A percentile compares a stretch with the other conserved stretches of the same genome.
phyloP scores from a whole-genome alignment of 768 basidiomycete species.

The Ephemerocybe angulata region DNA sequence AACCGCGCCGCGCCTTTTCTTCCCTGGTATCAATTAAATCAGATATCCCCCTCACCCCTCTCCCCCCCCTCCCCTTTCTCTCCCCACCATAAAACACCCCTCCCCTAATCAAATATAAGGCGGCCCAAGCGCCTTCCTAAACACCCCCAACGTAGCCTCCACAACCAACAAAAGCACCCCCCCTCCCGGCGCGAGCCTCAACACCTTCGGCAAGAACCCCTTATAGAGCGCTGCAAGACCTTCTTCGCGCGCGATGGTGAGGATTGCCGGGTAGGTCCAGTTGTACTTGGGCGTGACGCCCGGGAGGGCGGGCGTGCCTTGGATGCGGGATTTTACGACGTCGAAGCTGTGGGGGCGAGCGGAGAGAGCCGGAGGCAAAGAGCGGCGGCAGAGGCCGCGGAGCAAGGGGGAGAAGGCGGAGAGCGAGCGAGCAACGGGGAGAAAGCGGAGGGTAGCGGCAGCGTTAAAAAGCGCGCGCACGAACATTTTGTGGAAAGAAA shows the following conservation, averaged over 20 bases:
- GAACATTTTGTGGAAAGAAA: background rate
- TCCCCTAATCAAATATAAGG: background rate
- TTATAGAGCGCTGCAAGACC: constrained; percentile 86
- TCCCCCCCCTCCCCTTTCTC: too few species aligned
- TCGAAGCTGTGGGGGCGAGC: constrained; percentile 7
- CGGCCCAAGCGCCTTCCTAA: constrained; percentile 63
- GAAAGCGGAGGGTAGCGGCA: too few species aligned
- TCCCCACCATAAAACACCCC: background rate
- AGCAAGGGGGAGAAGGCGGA: too few species aligned
- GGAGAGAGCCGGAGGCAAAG: too few species aligned
- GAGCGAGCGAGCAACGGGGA: too few species aligned
- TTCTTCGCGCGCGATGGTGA: constrained; percentile 82
- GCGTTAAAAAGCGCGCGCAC: too few species aligned
- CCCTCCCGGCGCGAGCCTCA: constrained; percentile 92
- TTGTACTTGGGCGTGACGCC: constrained; percentile 85
- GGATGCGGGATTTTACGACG: constrained; percentile 95
- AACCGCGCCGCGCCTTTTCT: too few species aligned
- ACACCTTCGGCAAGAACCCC: constrained; percentile 93
- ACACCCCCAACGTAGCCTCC: constrained; percentile 75
- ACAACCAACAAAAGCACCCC: constrained; percentile 94
- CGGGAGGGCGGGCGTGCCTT: constrained; percentile 60
- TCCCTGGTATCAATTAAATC: too few species aligned
- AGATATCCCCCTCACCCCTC: too few species aligned
- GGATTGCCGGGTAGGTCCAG: constrained; percentile 91
- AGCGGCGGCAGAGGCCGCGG: too few species aligned